Base-by-base conservation (phyloP, 257 asterid genomes). In the Solanum sparsipilum region DNA sequence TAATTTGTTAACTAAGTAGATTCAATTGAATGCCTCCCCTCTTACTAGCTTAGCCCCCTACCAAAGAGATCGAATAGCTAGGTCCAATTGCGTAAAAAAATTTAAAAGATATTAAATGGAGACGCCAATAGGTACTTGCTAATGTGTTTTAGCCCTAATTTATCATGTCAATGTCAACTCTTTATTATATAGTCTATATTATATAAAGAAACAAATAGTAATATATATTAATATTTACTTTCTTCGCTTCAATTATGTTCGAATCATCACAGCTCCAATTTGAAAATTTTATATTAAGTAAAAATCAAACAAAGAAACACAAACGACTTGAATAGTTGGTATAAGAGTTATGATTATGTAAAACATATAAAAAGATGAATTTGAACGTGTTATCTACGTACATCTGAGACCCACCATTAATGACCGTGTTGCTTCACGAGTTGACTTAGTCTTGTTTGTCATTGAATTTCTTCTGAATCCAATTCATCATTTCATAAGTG, bases 241-340 rank as follows among this genome's bases (percentile, higher is more conserved):
- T 56, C 11, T 56, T 4, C 11, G 2, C 65, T 56, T 2, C n/a
- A 56, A 56, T 56, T 52, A 52, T 18, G n/a, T 52, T 0, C 23
- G 4, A 52, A 52, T 52, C 63, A 16, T 6, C 8, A 52, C 0
- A 5, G 1, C 23, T 56, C 0, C 9, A 56, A 56, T 56, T 20
- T 56, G 0, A 20, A 56, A 56, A 56, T 2, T 56, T 20, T 20
- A 0, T 20, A 0, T 20, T 0, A 56, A 56, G 0, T 56, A 0
- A 56, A 1, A 56, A 56, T 63, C 15, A 63, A 63, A 9, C 1
- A n/a, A 0, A 63, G 0, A 63, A 23, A 63, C 3, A 0, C 0
- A 63, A 23, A n/a, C 7, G 11, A 3, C 0, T 1, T 27, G 29
- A 27, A 27, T 56, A 18, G 2, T 56, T 56, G 65, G 65, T 56